Evolutionary conservation across 768 basidiomycete species (phyloP), one percentile per base, ranked within the genome.

Genomic region (Mycena floridula): DNA sequence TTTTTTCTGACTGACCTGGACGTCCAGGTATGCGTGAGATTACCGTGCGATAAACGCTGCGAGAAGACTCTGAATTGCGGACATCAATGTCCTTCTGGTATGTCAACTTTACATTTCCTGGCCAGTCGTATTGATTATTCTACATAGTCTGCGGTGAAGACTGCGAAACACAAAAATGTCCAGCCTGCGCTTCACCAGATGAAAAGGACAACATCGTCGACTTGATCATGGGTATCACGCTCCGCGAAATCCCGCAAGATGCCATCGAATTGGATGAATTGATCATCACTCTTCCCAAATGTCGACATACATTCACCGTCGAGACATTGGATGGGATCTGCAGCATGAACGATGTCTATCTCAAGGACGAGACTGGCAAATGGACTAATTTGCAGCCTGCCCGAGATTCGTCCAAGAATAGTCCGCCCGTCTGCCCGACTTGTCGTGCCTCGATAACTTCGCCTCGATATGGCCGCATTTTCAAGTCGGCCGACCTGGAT

Each of bases 111-210:
- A 18, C 21, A 6, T 20, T 18, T 37, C 20, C 42, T 53, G 23
- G 54, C 43, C 3, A 39, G 20, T 37, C 47, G 43, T 25, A 47
- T 25, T 21, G 15, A 12, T 13, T n/a, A 41, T 46, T 16, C n/a
- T n/a, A n/a, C 22, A 32, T 44, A 85, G 82, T 87, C 1, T 85
- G 83, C 44, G 82, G 84, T 6, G 85, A 88, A 57, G 61, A 70
- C 13, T 88, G 85, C 52, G 25, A 44, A 0, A 54, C 66, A 1
- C 83, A 85, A 59, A 49, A 69, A 6, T 88, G 85, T 49, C 68
- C 69, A 2, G 13, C 45, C 4, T 87, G 85, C 48, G 68, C 72
- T 2, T 41, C 72, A 11, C 54, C 54, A 1, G 60, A 68, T 1
- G 45, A 59, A 18, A 67, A 64, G 42, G 48, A 61, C 1, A 59